Evolutionary conservation across 495 filamentous ascomycete species (phyloP), one percentile per base, ranked within the genome.

Genomic region (Amorphotheca resinae): DNA sequence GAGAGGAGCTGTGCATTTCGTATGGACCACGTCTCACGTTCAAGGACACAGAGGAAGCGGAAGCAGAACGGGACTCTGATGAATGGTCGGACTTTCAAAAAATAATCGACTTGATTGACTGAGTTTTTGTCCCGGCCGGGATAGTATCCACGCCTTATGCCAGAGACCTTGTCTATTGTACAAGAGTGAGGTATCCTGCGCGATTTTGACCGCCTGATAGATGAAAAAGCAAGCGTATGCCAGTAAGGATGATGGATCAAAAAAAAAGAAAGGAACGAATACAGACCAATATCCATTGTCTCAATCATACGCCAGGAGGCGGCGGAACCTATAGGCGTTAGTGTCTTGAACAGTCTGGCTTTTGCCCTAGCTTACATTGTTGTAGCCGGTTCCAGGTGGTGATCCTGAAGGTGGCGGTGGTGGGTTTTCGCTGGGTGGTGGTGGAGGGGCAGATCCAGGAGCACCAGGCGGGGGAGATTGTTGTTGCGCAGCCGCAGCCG

Each of bases 311-410:
- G 2, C 72, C 72, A n/a, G 72, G 72, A 9, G 72, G 72, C 25
- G 72, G 72, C 9, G 70, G 70, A 7, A 74, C 67, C 69, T 73
- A 45, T 37, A 22, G 56, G 43, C 55, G 56, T 49, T 18, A 59
- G 46, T 22, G 9, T 9, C n/a, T 20, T 1, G 22, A 34, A 23
- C 12, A 5, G 37, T 41, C 32, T 22, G 5, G 18, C 9, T 22
- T 9, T 23, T 11, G 11, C 14, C 8, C 7, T 37, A 26, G 65
- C 71, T 53, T 65, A 88, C 84, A 53, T 79, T 72, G 56, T 68
- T 82, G 64, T 86, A 87, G 22, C 79, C 66, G 28, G 67, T 63
- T 38, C 73, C 69, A 7, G 73, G 64, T 20, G 78, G 73, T 34
- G 58, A 49, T 8, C 62, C 61, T 20, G 71, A 68, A 16, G 79